Base-by-base conservation (phyloP, 139 green algal species). In the Chara braunii region DNA sequence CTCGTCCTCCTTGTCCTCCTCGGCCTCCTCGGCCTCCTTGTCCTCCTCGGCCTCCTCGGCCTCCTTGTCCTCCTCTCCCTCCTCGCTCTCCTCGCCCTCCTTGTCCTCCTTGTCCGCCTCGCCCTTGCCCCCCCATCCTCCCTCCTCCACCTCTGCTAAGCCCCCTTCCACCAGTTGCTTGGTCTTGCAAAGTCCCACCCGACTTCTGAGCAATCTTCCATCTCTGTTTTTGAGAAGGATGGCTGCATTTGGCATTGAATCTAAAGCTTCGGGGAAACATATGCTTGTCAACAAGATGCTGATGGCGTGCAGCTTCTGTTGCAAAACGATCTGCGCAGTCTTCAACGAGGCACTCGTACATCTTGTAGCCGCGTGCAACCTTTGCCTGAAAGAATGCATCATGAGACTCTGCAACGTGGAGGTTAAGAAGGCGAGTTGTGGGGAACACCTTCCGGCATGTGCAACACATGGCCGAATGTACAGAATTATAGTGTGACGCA, bases 291-390 rank as follows among this genome's bases (percentile, higher is more conserved):
- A 45, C 24, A 34, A 69, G 43, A 50, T 69, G 60, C 44, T 63
- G 60, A 7, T 62, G 43, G 4, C 60, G 43, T 18, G 48, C 60
- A 11, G 43, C 44, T 22, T 45, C 60, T 0, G 43, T 42, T 22
- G 22, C n/a, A 62, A 69, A 69, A 18, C 24, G 23, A 14, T 14
- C 11, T 1, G 11, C 12, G 60, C 60, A 69, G 5, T 23, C 37
- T 22, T 69, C 60, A 18, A 69, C 60, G 18, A 69, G 43, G 26
- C 60, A 69, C 60, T 69, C 43, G 43, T 69, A 69, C 60, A 69
- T 32, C 12, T 32, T 11, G 7, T 28, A 7, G 3, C 60, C 60
- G 9, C 60, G 44, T 3, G 60, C 60, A 11, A 33, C 60, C 26
- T 62, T 69, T 11, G 60, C 60, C 43, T 62, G 43, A 29, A 68